phyloP scores from a whole-genome alignment of 768 basidiomycete species.

The Boletus sp. region DNA sequence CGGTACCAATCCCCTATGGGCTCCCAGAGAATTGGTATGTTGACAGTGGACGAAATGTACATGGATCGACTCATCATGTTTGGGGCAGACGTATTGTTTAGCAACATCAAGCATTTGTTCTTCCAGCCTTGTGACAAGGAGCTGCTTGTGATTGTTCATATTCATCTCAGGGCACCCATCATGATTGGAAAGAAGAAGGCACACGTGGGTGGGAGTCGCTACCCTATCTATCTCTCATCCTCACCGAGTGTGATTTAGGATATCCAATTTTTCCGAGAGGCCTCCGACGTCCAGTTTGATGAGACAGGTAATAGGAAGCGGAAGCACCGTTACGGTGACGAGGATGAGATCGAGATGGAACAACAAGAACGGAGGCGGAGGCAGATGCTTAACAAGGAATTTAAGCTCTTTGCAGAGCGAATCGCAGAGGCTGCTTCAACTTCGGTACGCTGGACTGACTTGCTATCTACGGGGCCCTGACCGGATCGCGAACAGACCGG shows the following conservation, averaged over 20 bases:
- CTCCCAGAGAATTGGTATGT: conserved; percentile 85
- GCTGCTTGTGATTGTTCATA: conserved; percentile 87
- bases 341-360: conserved; percentile 98
- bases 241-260: conserved; percentile 50
- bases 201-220: conserved; percentile 51
- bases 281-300: conserved; percentile 95
- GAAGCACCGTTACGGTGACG: conserved; percentile 95
- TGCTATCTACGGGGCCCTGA: not conserved
- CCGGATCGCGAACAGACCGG: conserved; percentile 48
- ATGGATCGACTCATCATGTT: conserved; percentile 2
- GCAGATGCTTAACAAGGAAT: conserved; percentile 88
- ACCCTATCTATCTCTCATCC: not conserved
- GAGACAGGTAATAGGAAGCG: conserved; percentile 99
- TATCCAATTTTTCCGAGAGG: conserved; percentile 97
- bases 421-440: conserved; percentile 78
- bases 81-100: conserved; percentile 80
- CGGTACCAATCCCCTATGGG: conserved; percentile 86
- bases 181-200: conserved; percentile 99
- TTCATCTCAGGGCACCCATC: conserved; percentile 92
- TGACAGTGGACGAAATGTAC: not conserved
- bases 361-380: conserved; percentile 93
- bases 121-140: conserved; percentile 99
- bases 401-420: conserved; percentile 90
- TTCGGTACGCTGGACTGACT: conserved; percentile 51
- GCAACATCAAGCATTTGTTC: conserved; percentile 97